Evolutionary conservation across 139 green algal species (phyloP).

Genomic region (Picochlorum sp.): DNA sequence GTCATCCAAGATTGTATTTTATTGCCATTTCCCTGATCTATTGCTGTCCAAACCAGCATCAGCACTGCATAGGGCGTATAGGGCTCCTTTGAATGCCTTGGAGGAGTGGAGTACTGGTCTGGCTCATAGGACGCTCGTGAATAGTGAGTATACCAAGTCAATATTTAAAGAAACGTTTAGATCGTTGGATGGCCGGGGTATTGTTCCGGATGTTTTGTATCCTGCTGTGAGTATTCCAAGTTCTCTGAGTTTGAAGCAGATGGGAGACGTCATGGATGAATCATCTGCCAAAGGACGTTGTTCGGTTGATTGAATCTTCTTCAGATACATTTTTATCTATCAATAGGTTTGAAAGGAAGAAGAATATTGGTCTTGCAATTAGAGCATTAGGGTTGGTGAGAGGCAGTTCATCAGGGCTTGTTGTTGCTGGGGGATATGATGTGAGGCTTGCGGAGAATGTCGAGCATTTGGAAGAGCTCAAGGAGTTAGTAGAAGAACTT

Average conservation of each 20-base stretch:
- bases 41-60: conserved; percentile 55
- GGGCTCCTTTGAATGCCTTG: conserved; percentile 67
- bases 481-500: conserved; percentile 35
- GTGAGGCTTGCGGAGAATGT: conserved; percentile 77
- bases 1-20: conserved; percentile 78
- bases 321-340: conserved; percentile 82
- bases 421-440: conserved; percentile 88
- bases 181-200: conserved; percentile 29
- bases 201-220: conserved; percentile 70
- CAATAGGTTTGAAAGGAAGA: conserved; percentile 98
- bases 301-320: conserved; percentile 26
- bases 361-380: conserved; percentile 82
- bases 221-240: conserved; percentile 68
- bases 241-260: conserved; percentile 28
- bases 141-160: conserved; percentile 81
- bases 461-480: conserved; percentile 72
- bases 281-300: conserved; percentile 35
- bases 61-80: conserved; percentile 37
- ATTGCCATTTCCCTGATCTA: conserved; percentile 97
- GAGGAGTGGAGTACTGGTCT: conserved; percentile 76
- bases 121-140: conserved; percentile 77
- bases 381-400: conserved; percentile 41
- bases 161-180: conserved; percentile 79
- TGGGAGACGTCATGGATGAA: conserved; percentile 26
- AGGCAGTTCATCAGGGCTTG: conserved; percentile 12